These are phyloP conservation scores for Ceratobasidium sp. DNA, from an alignment of 1,284 basidiomycete genomes.

Conservation along the genomic window DNA sequence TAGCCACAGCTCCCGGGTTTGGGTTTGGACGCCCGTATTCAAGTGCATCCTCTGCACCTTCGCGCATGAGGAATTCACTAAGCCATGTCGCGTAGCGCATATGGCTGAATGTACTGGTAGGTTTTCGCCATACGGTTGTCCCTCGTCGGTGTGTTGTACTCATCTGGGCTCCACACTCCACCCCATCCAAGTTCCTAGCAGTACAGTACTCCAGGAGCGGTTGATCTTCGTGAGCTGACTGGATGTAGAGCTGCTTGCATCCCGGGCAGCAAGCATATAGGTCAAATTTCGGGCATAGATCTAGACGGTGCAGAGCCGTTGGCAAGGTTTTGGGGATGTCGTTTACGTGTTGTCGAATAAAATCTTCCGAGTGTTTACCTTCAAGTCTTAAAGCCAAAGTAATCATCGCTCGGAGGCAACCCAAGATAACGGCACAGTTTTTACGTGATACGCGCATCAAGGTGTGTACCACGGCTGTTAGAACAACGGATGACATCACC, in stretches of 20 bases:
- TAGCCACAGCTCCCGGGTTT: neutral
- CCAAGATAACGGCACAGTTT: neutral
- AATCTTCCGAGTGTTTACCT: neutral
- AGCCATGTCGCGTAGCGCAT: constrained; percentile 18
- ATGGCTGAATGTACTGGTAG: neutral
- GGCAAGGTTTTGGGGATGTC: neutral
- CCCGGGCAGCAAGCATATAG: neutral
- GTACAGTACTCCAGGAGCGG: neutral
- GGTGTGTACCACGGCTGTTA: neutral
- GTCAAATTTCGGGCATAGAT: neutral
- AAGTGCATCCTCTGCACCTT: constrained; percentile 6
- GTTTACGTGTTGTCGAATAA: neutral
- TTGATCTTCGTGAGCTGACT: neutral
- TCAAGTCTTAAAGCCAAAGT: neutral
- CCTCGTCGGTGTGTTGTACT: neutral
- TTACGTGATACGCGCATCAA: neutral
- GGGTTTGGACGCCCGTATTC: neutral
- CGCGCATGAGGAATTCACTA: neutral
- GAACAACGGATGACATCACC: neutral
- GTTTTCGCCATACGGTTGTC: neutral
- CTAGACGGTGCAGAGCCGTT: neutral
- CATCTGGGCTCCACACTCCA: neutral
- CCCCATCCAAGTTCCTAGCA: neutral
- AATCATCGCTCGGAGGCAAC: neutral
- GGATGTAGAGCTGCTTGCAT: neutral